phyloP scores from a whole-genome alignment of 2,329 filamentous ascomycete genomes.

The Ophiostoma australiae region DNA sequence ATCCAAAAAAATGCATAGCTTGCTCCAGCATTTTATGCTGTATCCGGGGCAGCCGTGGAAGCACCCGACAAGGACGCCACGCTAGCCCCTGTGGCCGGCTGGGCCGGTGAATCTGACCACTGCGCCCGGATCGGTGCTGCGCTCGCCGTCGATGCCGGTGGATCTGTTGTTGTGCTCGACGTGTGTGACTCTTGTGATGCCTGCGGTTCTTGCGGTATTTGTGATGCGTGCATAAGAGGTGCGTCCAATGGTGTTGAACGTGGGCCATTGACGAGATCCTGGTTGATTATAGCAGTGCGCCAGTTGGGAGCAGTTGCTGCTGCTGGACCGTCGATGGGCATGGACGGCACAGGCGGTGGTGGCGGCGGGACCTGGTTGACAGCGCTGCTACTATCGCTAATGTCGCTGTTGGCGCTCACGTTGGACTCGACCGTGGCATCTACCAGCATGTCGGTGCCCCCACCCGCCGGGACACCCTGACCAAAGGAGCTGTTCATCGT shows the following conservation, averaged over 20 bases:
- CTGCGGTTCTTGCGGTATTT: not conserved
- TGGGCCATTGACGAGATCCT: not conserved
- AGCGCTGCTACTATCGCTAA: not conserved
- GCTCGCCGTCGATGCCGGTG: constrained; percentile 3
- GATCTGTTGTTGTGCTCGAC: not conserved
- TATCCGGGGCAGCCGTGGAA: not conserved
- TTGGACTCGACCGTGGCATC: not conserved
- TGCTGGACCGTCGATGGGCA: not conserved
- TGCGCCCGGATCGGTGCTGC: not conserved
- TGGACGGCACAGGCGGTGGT: not conserved
- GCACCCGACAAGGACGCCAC: constrained; percentile 7
- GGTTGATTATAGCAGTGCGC: not conserved
- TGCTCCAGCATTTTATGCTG: not conserved
- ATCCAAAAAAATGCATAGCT: too few relatives aligned
- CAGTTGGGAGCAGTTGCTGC: not conserved
- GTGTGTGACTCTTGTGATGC: not conserved
- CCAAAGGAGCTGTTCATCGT: not conserved
- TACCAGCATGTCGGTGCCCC: constrained; percentile 10
- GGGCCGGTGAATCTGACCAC: not conserved
- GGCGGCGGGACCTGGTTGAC: not conserved
- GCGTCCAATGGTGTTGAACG: not conserved
- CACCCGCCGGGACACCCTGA: not conserved
- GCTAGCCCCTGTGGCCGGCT: constrained; percentile 23
- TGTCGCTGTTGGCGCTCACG: not conserved
- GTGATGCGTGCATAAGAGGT: not conserved